Conservation (phyloP, 768 basidiomycete genomes). For the Trametes sanguinea region DNA sequence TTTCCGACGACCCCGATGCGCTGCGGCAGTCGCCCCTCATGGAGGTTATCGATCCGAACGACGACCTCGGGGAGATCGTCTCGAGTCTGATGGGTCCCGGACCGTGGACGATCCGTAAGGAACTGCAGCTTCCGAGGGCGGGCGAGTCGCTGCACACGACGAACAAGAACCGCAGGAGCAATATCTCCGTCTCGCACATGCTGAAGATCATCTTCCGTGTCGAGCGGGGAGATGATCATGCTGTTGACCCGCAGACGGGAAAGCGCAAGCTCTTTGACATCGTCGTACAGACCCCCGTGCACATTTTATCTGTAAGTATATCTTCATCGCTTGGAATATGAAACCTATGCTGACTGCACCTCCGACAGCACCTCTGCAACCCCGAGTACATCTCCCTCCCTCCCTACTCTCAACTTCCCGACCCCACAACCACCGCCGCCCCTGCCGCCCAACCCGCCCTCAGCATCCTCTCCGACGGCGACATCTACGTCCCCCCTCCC, state of each 20-base stretch:
- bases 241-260: conserved; percentile 63
- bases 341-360: neutral
- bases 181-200: conserved; percentile 72
- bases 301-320: conserved; percentile 78
- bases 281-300: conserved; percentile 80
- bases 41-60: conserved; percentile 46
- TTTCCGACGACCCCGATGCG: conserved; percentile 65
- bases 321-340: neutral
- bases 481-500: conserved; percentile 5
- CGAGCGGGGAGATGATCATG: conserved; percentile 72
- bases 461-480: conserved; percentile 13
- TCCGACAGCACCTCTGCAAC: conserved; percentile 77
- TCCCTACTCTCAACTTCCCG: conserved; percentile 58
- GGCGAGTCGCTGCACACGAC: conserved; percentile 71
- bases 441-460: conserved; percentile 17
- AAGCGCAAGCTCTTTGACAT: conserved; percentile 86
- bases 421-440: neutral
- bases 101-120: conserved; percentile 81
- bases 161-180: conserved; percentile 74
- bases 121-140: conserved; percentile 66
- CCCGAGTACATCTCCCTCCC: conserved; percentile 80
- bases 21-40: conserved; percentile 68
- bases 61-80: conserved; percentile 56
- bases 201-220: conserved; percentile 84
- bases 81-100: conserved; percentile 74